Percentiles rank a stretch among this genome's conserved stretches.
Conservation (phyloP, 2,329 filamentous ascomycete species). For the Zymoseptoria pseudotritici region DNA sequence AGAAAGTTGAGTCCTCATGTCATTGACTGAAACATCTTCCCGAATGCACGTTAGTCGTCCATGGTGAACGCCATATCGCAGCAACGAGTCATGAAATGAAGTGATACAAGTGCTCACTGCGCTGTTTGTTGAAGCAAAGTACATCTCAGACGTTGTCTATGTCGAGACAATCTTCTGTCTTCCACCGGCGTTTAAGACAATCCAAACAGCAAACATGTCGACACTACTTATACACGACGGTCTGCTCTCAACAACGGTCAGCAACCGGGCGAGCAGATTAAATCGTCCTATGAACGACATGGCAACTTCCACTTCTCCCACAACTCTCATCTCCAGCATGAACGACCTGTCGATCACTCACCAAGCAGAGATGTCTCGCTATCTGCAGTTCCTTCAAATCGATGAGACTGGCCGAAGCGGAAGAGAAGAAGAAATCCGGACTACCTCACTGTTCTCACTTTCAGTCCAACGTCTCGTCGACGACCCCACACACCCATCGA, state of each 20-base stretch:
- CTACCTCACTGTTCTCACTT: constrained; percentile 22
- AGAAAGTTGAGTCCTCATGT: no score
- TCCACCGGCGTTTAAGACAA: no score
- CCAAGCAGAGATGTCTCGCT: background rate
- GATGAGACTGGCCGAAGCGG: constrained; percentile 3
- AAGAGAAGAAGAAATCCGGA: constrained; percentile 16
- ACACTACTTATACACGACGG: background rate
- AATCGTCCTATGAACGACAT: background rate
- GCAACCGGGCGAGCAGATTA: background rate
- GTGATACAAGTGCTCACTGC: no score
- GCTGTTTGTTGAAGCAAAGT: no score
- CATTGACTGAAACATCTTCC: no score
- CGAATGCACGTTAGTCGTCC: no score
- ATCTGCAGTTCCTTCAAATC: background rate
- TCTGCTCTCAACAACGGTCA: background rate
- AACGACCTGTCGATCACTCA: background rate
- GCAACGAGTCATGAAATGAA: no score
- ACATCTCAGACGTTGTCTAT: no score
- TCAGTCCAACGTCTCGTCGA: constrained; percentile 16
- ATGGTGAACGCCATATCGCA: no score
- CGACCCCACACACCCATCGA: background rate
- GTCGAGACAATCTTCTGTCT: no score
- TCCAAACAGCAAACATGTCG: background rate
- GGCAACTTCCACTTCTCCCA: background rate
- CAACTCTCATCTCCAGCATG: background rate